Conservation (phyloP, 495 filamentous ascomycete genomes). For the Paragyromitra xinjiangensis region DNA sequence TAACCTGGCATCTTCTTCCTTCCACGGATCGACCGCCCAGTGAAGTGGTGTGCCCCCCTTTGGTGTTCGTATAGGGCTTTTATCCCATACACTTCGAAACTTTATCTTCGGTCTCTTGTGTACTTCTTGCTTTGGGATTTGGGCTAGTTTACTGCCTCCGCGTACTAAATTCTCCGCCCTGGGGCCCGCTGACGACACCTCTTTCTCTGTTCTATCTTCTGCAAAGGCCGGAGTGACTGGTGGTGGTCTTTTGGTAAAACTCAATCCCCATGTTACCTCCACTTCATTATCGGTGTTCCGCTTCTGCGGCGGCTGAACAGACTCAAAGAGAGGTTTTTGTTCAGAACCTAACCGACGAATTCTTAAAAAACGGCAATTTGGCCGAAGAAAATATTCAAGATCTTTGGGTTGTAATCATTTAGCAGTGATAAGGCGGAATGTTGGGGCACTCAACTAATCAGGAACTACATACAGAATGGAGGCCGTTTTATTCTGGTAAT, state of each 20-base stretch:
- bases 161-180: not conserved
- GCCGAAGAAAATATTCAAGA: not conserved
- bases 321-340: not conserved
- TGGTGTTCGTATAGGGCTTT: not conserved
- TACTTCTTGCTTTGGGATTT: not conserved
- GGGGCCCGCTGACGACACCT: not conserved
- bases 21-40: constrained; percentile 45
- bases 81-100: not conserved
- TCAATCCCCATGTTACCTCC: not conserved
- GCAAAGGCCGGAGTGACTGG: not conserved
- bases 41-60: constrained; percentile 29
- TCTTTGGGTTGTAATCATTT: constrained; percentile 20
- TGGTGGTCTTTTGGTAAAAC: not conserved
- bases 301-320: not conserved
- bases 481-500: not conserved
- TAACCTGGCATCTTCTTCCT: constrained; percentile 21
- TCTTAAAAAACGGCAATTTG: constrained; percentile 2
- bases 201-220: not conserved
- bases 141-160: not conserved
- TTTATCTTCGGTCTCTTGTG: not conserved
- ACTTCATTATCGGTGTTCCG: not conserved
- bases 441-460: not conserved
- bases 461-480: constrained; percentile 35
- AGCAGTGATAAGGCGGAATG: not conserved
- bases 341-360: not conserved